These are phyloP conservation scores for Penicillium crustosum DNA, from an alignment of 2,329 filamentous ascomycete genomes.

Conservation along the genomic window DNA sequence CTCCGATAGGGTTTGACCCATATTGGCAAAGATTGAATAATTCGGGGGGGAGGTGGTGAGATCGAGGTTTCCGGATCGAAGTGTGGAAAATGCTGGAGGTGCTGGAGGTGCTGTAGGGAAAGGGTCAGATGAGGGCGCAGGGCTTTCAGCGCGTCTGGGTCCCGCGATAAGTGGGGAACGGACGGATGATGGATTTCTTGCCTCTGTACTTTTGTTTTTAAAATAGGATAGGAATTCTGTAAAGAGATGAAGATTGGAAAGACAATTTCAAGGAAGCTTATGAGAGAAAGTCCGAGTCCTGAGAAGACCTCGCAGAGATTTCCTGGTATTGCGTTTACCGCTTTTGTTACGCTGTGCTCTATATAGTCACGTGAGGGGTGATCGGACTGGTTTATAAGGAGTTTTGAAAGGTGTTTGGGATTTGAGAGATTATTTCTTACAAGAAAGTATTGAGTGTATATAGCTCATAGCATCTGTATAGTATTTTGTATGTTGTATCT, in stretches of 20 bases:
- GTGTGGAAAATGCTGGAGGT: slow-evolving; percentile 19
- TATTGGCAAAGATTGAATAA: slow-evolving; percentile 49
- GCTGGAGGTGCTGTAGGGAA: slow-evolving; percentile 22
- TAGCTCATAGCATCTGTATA: too few species aligned
- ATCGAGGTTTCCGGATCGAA: slow-evolving; percentile 11
- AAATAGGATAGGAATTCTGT: too few species aligned
- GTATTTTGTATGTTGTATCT: not conserved
- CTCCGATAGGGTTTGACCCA: slow-evolving; percentile 99
- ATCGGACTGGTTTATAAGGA: not conserved
- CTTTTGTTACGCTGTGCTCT: slow-evolving; percentile 14
- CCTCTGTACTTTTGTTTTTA: not conserved
- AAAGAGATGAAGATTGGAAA: not conserved
- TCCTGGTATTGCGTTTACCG: slow-evolving; percentile 20
- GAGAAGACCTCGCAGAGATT: slow-evolving; percentile 20
- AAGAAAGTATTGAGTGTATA: too few species aligned
- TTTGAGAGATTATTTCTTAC: not conserved
- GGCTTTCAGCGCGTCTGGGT: slow-evolving; percentile 28
- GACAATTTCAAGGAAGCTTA: not conserved
- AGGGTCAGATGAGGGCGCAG: slow-evolving; percentile 30
- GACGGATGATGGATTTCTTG: slow-evolving; percentile 14
- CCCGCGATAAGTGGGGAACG: slow-evolving; percentile 28
- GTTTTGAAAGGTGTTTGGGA: not conserved
- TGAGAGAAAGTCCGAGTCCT: not conserved
- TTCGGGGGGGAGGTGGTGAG: slow-evolving; percentile 16
- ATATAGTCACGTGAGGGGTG: slow-evolving; percentile 17